Evolutionary conservation across 2,329 filamentous ascomycete genomes (phyloP).

Genomic region (Hypoxylon sp.): DNA sequence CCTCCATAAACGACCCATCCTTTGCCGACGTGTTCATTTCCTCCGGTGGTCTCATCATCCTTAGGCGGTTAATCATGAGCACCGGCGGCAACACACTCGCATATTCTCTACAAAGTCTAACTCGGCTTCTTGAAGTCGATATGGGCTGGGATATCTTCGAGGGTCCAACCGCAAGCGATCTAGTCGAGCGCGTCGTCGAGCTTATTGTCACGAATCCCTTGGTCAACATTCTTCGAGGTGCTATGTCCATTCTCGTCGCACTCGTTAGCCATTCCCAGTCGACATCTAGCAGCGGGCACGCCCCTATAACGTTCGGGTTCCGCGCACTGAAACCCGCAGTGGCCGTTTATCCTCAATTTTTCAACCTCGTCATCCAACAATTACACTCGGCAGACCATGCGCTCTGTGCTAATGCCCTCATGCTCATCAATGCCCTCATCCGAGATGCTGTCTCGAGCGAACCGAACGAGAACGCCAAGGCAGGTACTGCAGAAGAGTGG

Average conservation of each 20-base stretch:
- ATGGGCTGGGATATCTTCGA: constrained; percentile 96
- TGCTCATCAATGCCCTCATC: constrained; percentile 95
- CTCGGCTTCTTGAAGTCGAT: constrained; percentile 89
- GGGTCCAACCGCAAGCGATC: constrained; percentile 69
- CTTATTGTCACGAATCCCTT: constrained; percentile 94
- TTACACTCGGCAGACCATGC: constrained; percentile 95
- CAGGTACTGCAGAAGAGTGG: constrained; percentile 76
- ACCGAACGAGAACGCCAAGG: constrained; percentile 51
- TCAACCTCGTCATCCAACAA: constrained; percentile 92
- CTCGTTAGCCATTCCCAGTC: constrained; percentile 88
- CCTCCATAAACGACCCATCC: constrained; percentile 92
- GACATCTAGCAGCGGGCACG: constrained; percentile 53
- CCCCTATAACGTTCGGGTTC: constrained; percentile 81
- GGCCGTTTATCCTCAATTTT: constrained; percentile 90
- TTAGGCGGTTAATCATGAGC: constrained; percentile 85
- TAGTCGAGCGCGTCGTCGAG: constrained; percentile 84
- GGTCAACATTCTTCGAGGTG: constrained; percentile 95
- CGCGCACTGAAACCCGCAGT: constrained; percentile 92
- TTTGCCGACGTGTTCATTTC: constrained; percentile 97
- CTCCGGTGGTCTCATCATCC: constrained; percentile 83
- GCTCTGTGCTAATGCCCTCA: constrained; percentile 92
- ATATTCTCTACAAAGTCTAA: constrained; percentile 91
- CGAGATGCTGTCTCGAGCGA: constrained; percentile 88
- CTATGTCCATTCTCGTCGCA: constrained; percentile 95
- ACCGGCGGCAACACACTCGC: constrained; percentile 94